Evolutionary conservation across 306 rosid species (phyloP).

Genomic region (Acacia crassicarpa): DNA sequence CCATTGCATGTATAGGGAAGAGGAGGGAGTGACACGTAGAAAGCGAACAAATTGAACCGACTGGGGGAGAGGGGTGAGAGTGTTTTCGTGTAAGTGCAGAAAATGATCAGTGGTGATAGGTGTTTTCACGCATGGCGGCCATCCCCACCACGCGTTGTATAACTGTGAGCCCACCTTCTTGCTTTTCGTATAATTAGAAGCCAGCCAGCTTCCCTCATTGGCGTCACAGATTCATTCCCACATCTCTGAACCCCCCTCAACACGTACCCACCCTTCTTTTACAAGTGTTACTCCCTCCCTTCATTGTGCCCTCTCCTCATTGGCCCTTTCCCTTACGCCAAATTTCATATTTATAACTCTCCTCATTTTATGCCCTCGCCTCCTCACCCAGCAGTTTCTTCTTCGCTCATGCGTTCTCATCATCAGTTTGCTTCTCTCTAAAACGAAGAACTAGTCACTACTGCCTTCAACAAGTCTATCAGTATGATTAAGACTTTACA

Average conservation of each 20-base stretch:
- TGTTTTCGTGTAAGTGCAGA: not conserved
- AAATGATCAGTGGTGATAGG: constrained; percentile 56
- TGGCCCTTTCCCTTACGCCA: constrained; percentile 32
- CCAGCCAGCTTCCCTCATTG: not conserved
- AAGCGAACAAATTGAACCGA: constrained; percentile 56
- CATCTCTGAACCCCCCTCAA: constrained; percentile 28
- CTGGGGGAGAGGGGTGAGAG: not conserved
- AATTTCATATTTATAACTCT: constrained; percentile 21
- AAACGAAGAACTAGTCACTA: not conserved
- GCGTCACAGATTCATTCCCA: constrained; percentile 34
- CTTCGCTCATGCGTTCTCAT: not conserved
- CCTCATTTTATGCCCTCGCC: not conserved
- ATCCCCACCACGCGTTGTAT: constrained; percentile 54
- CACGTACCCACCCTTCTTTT: constrained; percentile 73
- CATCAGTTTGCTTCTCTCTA: not conserved
- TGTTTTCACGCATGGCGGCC: constrained; percentile 81
- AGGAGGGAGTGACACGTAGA: constrained; percentile 11
- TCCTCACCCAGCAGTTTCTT: not conserved
- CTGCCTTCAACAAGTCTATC: not conserved
- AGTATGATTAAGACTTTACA: constrained; percentile 81
- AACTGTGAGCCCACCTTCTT: not conserved
- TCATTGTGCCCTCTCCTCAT: constrained; percentile 64
- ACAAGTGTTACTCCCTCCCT: constrained; percentile 62
- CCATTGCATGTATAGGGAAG: constrained; percentile 41
- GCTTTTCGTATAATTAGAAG: constrained; percentile 3